Percentiles rank a stretch among this genome's conserved stretches.
These are phyloP conservation scores for Hippophae rhamnoides DNA, from an alignment of 306 rosid genomes.

Conservation along the genomic window DNA sequence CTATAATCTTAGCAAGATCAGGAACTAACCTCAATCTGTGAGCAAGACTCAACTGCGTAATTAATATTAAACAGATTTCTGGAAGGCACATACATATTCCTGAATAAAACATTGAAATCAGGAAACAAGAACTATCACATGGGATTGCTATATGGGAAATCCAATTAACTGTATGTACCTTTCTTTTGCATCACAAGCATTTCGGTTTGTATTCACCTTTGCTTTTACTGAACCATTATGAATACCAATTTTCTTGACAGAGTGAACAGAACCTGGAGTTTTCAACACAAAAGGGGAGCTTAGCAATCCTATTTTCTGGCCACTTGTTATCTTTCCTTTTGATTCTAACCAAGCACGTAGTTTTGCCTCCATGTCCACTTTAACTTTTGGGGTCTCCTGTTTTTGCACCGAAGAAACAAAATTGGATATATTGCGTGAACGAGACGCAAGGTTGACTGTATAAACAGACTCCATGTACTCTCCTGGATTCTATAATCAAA, in stretches of 20 bases:
- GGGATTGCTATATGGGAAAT: neutral
- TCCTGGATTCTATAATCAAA: constrained; percentile 61
- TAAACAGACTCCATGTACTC: constrained; percentile 91
- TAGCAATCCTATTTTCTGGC: constrained; percentile 34
- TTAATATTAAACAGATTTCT: constrained; percentile 40
- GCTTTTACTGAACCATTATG: constrained; percentile 43
- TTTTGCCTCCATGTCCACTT: constrained; percentile 82
- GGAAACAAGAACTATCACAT: neutral
- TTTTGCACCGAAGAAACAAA: constrained; percentile 48
- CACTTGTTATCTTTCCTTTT: constrained; percentile 64
- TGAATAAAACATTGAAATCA: constrained; percentile 23
- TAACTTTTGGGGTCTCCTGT: constrained; percentile 59
- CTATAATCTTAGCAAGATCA: neutral
- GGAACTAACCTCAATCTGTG: constrained; percentile 37
- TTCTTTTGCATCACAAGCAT: constrained; percentile 30
- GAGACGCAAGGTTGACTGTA: constrained; percentile 84
- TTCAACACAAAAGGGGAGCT: constrained; percentile 49
- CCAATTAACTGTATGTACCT: constrained; percentile 31
- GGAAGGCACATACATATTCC: constrained; percentile 42
- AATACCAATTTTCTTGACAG: constrained; percentile 44
- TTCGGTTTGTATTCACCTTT: constrained; percentile 27
- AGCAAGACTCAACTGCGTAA: constrained; percentile 26
- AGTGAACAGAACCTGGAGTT: constrained; percentile 42
- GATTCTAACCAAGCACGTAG: constrained; percentile 79
- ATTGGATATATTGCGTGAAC: constrained; percentile 76